Evolutionary conservation across 495 filamentous ascomycete genomes (phyloP), one percentile per base, ranked within the genome.

Genomic region (Penicillium alfredii): DNA sequence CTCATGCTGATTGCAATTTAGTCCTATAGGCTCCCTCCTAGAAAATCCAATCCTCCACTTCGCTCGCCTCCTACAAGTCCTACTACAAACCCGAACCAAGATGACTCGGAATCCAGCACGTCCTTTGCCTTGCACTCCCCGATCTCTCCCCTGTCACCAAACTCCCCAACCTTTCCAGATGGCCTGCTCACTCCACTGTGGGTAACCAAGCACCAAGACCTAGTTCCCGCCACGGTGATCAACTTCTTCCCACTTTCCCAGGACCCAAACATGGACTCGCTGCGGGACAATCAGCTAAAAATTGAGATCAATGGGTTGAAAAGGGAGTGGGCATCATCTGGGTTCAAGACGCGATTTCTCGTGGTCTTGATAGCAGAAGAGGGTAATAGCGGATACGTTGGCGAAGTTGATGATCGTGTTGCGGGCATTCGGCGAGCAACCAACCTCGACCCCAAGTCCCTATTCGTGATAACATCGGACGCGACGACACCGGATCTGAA

Each of bases 201-300:
- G 89, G 64, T 87, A 11, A 74, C 74, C 23, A 96, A 94, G 55
- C 88, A 95, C 56, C 87, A 94, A 45, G 62, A 79, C 6, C 66
- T 85, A 4, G 66, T 96, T 22, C 89, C 89, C 1, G 79, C 86
- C 25, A 74, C 84, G n/a, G 78, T 82, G 35, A 68, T 93, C 22
- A 80, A 82, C 43, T 86, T 86, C 68, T 80, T 77, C 43, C 77
- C 71, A 8, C 74, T 90, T 30, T 77, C 75, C 5, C 72, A 80
- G 10, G 83, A 94, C 45, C 68, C 74, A 2, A 80, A 71, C 10
- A 76, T 79, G 42, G 78, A 81, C 28, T 86, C 78, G 10, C 53
- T 85, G 4, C 71, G 79, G 38, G 90, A 96, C 55, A 93, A 93
- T 56, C 76, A 88, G 53, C 69, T 96, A 12, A 94, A 94, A 55